Evolutionary conservation across 1,139 yeast species (phyloP).

Genomic region (Kazachstania sp.): DNA sequence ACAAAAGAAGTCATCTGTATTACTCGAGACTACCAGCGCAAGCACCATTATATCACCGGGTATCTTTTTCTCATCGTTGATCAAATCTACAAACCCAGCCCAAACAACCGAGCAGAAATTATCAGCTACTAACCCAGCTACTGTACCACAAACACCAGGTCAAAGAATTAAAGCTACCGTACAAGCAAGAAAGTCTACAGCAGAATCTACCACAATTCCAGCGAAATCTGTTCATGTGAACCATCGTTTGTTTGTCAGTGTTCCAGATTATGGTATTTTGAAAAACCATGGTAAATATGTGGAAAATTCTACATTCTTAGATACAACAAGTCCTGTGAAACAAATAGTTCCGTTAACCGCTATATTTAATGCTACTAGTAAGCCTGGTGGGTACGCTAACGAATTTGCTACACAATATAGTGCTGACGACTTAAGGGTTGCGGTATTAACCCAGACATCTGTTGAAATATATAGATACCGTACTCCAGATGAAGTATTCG

Average conservation of each 20-base stretch:
- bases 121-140: not conserved
- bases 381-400: constrained; percentile 75
- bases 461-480: constrained; percentile 68
- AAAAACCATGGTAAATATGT: constrained; percentile 61
- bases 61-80: constrained; percentile 52
- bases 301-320: constrained; percentile 76
- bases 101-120: constrained; percentile 3
- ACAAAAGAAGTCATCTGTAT: constrained; percentile 37
- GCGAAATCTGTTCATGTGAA: not conserved
- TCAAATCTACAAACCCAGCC: constrained; percentile 21
- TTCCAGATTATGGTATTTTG: constrained; percentile 76
- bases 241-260: constrained; percentile 57
- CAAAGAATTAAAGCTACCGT: not conserved
- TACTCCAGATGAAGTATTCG: constrained; percentile 71
- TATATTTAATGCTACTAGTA: constrained; percentile 58
- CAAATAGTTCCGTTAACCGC: constrained; percentile 66
- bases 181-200: constrained; percentile 1
- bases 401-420: constrained; percentile 80
- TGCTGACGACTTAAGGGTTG: constrained; percentile 54
- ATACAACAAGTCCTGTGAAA: constrained; percentile 56
- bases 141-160: not conserved
- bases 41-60: constrained; percentile 72
- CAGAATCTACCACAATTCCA: not conserved
- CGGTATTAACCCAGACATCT: constrained; percentile 73
- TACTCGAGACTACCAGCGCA: constrained; percentile 35